These are phyloP conservation scores for Leishmania martiniquensis DNA, from an alignment of 208 protist genomes.

Conservation along the genomic window DNA sequence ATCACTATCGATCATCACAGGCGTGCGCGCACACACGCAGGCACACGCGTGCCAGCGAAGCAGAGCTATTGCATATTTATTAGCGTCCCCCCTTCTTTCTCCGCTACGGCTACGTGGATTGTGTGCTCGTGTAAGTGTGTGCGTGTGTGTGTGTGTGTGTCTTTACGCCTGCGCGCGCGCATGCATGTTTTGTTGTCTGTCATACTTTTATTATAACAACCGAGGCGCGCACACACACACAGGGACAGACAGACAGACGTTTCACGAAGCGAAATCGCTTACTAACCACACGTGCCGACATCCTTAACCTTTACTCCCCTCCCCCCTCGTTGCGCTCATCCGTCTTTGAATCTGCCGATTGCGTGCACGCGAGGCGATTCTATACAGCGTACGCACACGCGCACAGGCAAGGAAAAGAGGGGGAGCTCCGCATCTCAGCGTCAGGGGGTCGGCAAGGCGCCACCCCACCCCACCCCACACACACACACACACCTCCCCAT, in stretches of 20 bases:
- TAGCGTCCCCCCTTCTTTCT: background rate
- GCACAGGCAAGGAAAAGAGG: background rate
- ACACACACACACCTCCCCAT: too few species aligned
- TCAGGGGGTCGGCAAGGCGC: background rate
- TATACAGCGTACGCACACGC: background rate
- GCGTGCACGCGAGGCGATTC: background rate
- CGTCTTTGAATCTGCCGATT: too few species aligned
- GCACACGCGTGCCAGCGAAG: too few species aligned
- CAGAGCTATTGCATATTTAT: too few species aligned
- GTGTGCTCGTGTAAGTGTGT: background rate
- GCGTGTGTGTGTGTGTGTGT: background rate
- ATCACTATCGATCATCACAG: background rate
- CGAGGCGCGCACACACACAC: too few species aligned
- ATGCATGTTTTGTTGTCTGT: too few species aligned
- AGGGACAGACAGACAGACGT: too few species aligned
- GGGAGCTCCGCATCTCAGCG: background rate
- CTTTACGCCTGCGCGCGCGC: too few species aligned
- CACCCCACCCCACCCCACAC: too few species aligned
- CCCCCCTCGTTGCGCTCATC: background rate
- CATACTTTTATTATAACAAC: slow-evolving; percentile 6
- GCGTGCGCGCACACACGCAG: too few species aligned
- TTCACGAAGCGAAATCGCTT: too few species aligned
- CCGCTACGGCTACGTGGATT: too few species aligned
- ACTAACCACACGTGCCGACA: background rate
- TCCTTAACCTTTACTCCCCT: background rate